phyloP scores from a whole-genome alignment of 2,329 filamentous ascomycete species.

The Fusarium sp. region DNA sequence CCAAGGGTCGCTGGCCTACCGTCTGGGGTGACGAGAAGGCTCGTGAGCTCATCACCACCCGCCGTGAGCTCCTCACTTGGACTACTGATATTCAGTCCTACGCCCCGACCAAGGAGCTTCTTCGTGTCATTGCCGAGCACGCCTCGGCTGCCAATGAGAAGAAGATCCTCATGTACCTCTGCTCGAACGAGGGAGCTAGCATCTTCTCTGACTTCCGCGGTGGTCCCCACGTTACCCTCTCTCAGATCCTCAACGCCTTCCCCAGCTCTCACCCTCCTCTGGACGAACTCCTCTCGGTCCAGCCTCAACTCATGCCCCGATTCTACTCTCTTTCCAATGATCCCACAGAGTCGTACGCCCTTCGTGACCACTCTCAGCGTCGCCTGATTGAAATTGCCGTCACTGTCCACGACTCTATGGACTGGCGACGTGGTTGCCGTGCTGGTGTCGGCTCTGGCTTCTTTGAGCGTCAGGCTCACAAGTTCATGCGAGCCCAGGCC shows the following conservation, averaged over 20 bases:
- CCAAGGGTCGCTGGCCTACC: constrained; percentile 89
- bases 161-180: constrained; percentile 87
- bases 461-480: constrained; percentile 84
- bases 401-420: constrained; percentile 85
- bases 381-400: constrained; percentile 96
- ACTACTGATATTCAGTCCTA: constrained; percentile 94
- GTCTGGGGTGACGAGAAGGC: constrained; percentile 95
- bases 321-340: constrained; percentile 99
- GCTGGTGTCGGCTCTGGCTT: constrained; percentile 93
- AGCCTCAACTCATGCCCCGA: constrained; percentile 92
- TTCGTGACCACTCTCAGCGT: constrained; percentile 75
- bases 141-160: constrained; percentile 83
- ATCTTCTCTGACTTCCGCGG: constrained; percentile 95
- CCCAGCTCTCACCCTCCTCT: constrained; percentile 90
- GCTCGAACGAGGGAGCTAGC: constrained; percentile 89
- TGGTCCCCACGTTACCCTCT: constrained; percentile 84
- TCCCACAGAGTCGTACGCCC: constrained; percentile 79
- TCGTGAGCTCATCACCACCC: constrained; percentile 87
- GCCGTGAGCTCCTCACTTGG: constrained; percentile 94
- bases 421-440: constrained; percentile 79
- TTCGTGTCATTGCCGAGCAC: constrained; percentile 88
- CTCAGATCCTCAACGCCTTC: constrained; percentile 90
- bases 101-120: constrained; percentile 86
- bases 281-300: constrained; percentile 80
- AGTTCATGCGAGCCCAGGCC: constrained; percentile 75